phyloP scores from a whole-genome alignment of 352 stramenopile species.

The Phytophthora niederhauseri region DNA sequence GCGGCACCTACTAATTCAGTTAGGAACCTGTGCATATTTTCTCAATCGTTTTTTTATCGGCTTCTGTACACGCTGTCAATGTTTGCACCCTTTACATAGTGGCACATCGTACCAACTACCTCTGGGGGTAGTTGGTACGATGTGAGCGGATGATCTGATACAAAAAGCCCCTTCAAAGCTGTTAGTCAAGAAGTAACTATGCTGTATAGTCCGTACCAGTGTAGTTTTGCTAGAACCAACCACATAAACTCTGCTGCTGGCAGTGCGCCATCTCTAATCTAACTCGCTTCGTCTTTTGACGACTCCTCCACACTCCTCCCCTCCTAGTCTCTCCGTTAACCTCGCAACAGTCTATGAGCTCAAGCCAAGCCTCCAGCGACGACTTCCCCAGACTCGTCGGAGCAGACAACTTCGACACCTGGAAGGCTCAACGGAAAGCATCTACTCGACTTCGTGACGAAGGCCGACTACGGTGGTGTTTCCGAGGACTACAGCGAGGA shows the following conservation, averaged over 20 bases:
- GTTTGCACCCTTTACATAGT: too few species aligned
- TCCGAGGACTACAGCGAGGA: background rate
- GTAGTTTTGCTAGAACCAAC: background rate
- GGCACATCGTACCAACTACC: background rate
- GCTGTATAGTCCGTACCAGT: background rate
- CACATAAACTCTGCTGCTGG: background rate
- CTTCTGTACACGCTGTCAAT: too few species aligned
- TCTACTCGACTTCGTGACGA: background rate
- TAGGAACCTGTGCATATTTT: too few species aligned
- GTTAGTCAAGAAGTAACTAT: background rate
- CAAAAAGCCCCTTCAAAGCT: background rate
- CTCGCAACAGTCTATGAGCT: slow-evolving; percentile 13
- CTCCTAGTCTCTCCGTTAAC: background rate
- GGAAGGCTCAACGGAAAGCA: slow-evolving; percentile 15
- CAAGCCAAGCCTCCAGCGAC: slow-evolving; percentile 14
- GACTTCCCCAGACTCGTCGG: slow-evolving; percentile 15
- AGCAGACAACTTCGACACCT: slow-evolving; percentile 2
- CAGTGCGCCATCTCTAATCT: background rate
- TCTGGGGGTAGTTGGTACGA: too few species aligned
- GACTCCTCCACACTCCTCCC: background rate
- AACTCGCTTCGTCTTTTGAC: background rate
- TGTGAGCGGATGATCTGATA: background rate
- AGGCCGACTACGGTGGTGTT: background rate
- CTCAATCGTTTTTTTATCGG: too few species aligned
- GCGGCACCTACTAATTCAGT: too few species aligned